Conservation (phyloP, 2,329 filamentous ascomycete species). For the Fusarium liriodendri region DNA sequence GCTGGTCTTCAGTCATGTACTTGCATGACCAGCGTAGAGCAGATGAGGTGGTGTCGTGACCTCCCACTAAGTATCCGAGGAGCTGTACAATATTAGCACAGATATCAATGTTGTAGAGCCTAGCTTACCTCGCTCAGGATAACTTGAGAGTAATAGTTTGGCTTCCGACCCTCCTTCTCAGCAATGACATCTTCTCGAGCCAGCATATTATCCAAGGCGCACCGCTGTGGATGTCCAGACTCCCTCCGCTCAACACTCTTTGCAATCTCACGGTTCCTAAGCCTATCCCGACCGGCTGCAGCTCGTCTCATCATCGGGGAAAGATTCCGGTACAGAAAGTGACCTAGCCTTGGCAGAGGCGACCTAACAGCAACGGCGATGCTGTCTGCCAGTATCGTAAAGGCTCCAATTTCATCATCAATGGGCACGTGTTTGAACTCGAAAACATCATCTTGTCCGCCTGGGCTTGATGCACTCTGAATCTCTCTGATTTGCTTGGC, state of each 20-base stretch:
- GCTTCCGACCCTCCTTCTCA: slow-evolving; percentile 44
- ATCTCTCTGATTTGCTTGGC: slow-evolving; percentile 16
- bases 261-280: slow-evolving; percentile 25
- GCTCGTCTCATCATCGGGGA: slow-evolving; percentile 15
- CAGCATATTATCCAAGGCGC: slow-evolving; percentile 47
- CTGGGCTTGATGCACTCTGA: not conserved
- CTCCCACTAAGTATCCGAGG: slow-evolving; percentile 40
- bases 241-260: slow-evolving; percentile 22
- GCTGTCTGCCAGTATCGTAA: slow-evolving; percentile 21
- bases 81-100: slow-evolving; percentile 17
- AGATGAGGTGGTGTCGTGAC: slow-evolving; percentile 42
- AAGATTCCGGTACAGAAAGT: slow-evolving; percentile 30
- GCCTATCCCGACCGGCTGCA: not conserved
- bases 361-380: slow-evolving; percentile 11
- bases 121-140: slow-evolving; percentile 49
- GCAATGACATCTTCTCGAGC: slow-evolving; percentile 45
- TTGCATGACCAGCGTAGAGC: slow-evolving; percentile 40
- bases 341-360: slow-evolving; percentile 4
- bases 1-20: slow-evolving; percentile 36
- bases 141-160: slow-evolving; percentile 43
- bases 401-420: slow-evolving; percentile 10
- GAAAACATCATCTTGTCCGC: slow-evolving; percentile 14
- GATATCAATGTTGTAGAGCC: accelerated
- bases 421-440: slow-evolving; percentile 21
- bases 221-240: slow-evolving; percentile 7